Evolutionary conservation across 1,284 basidiomycete species (phyloP).

Genomic region (Naganishia liquefaciens): DNA sequence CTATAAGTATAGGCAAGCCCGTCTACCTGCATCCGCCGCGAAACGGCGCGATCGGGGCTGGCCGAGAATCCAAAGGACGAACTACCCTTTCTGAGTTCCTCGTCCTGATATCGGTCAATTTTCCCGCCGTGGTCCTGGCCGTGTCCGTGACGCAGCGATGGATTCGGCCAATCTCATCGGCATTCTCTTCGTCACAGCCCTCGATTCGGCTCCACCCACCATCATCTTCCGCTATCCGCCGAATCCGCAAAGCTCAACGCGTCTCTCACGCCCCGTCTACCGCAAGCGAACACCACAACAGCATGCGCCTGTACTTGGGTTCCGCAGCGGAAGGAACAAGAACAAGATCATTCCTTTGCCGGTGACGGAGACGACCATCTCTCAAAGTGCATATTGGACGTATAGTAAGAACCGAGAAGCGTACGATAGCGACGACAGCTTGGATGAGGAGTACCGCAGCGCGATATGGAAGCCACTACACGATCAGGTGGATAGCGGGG

Average conservation of each 20-base stretch:
- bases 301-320: constrained; percentile 2
- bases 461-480: constrained; percentile 35
- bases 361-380: constrained; percentile 26
- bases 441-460: constrained; percentile 28
- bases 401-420: constrained; percentile 28
- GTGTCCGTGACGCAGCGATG: neutral
- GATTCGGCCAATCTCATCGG: constrained; percentile 50
- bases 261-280: constrained; percentile 40
- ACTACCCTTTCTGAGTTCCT: neutral
- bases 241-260: constrained; percentile 45
- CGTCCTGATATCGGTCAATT: too few relatives aligned
- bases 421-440: constrained; percentile 32
- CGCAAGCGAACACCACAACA: constrained; percentile 23
- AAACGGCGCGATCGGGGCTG: constrained; percentile 5
- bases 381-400: constrained; percentile 25
- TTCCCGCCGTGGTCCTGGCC: too few relatives aligned
- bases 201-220: constrained; percentile 43
- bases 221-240: constrained; percentile 49
- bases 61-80: neutral
- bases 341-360: constrained; percentile 13
- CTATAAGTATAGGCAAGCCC: too few relatives aligned
- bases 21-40: neutral
- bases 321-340: neutral
- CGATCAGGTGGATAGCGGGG: constrained; percentile 15
- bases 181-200: constrained; percentile 47